These are phyloP conservation scores for Globisporangium acanthophoron DNA, from an alignment of 352 stramenopile species.

Conservation along the genomic window DNA sequence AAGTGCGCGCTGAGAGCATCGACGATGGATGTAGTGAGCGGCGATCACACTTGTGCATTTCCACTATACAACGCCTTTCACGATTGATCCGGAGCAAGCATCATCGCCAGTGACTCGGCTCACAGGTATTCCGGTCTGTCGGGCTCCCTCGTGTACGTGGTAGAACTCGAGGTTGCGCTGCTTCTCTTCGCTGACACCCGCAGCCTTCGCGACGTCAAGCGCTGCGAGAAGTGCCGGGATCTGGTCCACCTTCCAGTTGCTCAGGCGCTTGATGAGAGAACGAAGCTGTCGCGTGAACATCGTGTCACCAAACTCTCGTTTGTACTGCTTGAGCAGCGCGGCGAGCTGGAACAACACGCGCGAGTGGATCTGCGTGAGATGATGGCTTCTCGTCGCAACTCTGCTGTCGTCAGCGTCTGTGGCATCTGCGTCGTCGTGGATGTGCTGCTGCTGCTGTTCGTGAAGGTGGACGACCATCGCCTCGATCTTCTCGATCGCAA, in stretches of 20 bases:
- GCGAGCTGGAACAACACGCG: conserved; percentile 42
- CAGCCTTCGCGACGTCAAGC: conserved; percentile 17
- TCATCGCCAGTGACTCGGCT: no score
- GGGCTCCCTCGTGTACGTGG: conserved; percentile 29
- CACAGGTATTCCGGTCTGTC: not conserved
- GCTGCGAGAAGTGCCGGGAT: conserved; percentile 22
- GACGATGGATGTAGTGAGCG: not conserved
- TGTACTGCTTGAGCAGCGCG: conserved; percentile 32
- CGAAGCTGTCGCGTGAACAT: conserved; percentile 33
- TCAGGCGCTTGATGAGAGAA: conserved; percentile 18
- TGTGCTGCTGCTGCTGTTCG: conserved; percentile 16
- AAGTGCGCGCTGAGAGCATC: not conserved
- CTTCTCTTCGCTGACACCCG: conserved; percentile 41
- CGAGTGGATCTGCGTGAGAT: conserved; percentile 44
- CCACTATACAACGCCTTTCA: no score
- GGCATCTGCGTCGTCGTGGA: not conserved
- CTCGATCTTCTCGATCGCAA: conserved; percentile 26
- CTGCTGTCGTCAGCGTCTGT: not conserved
- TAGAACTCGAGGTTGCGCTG: conserved; percentile 70
- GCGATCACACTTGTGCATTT: not conserved
- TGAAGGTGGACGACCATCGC: conserved; percentile 15
- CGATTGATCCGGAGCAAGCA: no score
- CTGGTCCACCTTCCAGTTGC: conserved; percentile 32
- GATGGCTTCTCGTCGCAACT: conserved; percentile 10
- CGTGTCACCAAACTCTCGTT: conserved; percentile 28